phyloP scores from a whole-genome alignment of 208 protist genomes.

The Wallacemonas rigidus region DNA sequence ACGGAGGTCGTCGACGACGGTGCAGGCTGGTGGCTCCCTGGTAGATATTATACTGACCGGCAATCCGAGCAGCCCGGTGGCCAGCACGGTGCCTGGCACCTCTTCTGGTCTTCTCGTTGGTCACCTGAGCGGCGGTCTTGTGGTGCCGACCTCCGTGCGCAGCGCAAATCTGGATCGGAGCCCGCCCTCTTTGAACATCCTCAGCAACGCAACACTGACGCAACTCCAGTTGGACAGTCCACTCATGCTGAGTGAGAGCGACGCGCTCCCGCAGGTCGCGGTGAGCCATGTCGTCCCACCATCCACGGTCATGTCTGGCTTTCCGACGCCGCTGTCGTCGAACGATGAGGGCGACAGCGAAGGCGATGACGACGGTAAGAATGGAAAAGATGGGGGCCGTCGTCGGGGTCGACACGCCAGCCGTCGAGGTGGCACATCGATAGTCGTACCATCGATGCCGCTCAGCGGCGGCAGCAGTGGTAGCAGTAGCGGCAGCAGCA shows the following conservation, averaged over 20 bases:
- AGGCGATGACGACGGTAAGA: neutral
- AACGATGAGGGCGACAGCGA: no score
- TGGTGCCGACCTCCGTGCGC: conserved; percentile 6
- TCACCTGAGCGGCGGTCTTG: conserved; percentile 3
- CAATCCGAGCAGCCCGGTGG: no score
- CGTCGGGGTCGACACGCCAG: no score
- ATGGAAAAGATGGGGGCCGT: neutral
- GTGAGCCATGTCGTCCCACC: neutral
- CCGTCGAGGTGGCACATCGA: no score
- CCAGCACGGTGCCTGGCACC: no score
- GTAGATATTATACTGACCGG: neutral
- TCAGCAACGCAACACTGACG: neutral
- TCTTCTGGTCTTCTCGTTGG: neutral
- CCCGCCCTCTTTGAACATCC: neutral
- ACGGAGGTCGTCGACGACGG: neutral
- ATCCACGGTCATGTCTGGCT: neutral
- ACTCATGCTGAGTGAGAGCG: neutral
- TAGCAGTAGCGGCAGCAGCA: neutral
- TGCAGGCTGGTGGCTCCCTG: neutral
- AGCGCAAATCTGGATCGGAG: neutral
- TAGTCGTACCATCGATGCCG: no score
- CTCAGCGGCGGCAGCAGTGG: no score
- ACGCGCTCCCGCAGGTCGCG: neutral
- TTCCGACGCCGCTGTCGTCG: neutral
- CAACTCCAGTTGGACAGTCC: neutral